Conservation (phyloP, 352 stramenopile genomes). For the Phytophthora hibernalis region DNA sequence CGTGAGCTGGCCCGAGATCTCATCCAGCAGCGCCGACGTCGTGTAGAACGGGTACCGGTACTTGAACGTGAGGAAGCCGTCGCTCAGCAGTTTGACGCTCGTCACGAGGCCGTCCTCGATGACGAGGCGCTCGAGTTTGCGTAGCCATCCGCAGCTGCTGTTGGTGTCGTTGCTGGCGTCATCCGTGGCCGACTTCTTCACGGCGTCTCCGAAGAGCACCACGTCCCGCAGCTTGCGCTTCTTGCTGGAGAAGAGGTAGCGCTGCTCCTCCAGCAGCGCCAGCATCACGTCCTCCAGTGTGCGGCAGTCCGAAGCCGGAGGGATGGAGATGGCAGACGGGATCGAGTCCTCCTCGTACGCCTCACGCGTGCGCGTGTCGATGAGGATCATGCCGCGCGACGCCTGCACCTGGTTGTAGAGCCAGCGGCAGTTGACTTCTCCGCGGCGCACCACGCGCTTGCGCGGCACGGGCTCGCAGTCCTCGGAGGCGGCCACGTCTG, state of each 20-base stretch:
- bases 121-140: constrained; percentile 68
- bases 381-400: constrained; percentile 75
- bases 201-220: constrained; percentile 78
- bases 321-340: constrained; percentile 76
- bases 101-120: constrained; percentile 79
- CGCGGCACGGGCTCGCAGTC: constrained; percentile 26
- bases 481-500: constrained; percentile 10
- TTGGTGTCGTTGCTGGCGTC: constrained; percentile 19
- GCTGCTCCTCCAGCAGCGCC: constrained; percentile 68
- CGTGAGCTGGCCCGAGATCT: constrained; percentile 65
- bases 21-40: constrained; percentile 66
- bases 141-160: constrained; percentile 50
- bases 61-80: constrained; percentile 89
- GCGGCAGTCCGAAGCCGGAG: constrained; percentile 50
- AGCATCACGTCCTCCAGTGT: constrained; percentile 64
- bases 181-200: constrained; percentile 45
- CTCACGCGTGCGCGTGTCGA: constrained; percentile 63
- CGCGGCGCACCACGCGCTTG: constrained; percentile 70
- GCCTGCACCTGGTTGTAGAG: constrained; percentile 88
- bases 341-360: constrained; percentile 81
- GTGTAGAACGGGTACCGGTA: constrained; percentile 90
- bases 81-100: constrained; percentile 74
- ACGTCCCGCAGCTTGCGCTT: constrained; percentile 84
- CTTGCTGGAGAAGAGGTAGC: constrained; percentile 73
- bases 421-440: constrained; percentile 81